Conservation (phyloP, 1,284 basidiomycete species). For the Sporisorium scitamineum region DNA sequence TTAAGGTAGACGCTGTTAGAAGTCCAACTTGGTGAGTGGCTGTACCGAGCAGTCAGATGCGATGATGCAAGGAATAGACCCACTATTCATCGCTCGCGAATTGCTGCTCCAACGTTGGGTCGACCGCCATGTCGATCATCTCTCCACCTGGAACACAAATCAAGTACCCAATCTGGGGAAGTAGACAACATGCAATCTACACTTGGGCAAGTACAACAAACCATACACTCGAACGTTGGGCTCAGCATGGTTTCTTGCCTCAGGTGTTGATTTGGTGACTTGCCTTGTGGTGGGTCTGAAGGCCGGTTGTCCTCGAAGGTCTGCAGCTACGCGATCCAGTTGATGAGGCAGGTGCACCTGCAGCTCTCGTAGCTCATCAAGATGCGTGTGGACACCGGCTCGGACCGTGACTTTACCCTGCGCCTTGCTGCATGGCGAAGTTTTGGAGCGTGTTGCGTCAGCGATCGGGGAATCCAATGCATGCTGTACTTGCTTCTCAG, state of each 20-base stretch:
- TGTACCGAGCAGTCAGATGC: neutral
- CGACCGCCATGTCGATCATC: slow-evolving; percentile 18
- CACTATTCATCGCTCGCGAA: slow-evolving; percentile 35
- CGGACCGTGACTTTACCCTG: slow-evolving; percentile 24
- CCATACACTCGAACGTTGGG: neutral
- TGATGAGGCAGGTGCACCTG: slow-evolving; percentile 11
- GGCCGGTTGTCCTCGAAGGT: slow-evolving; percentile 24
- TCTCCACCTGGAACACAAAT: slow-evolving; percentile 35
- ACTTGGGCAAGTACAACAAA: neutral
- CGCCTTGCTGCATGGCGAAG: slow-evolving; percentile 18
- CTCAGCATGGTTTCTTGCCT: neutral
- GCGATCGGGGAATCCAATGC: neutral
- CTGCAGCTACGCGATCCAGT: slow-evolving; percentile 26
- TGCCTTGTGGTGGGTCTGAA: slow-evolving; percentile 19
- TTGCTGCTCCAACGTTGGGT: slow-evolving; percentile 28
- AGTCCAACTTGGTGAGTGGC: neutral
- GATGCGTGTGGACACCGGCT: slow-evolving; percentile 34
- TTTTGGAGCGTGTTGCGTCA: neutral
- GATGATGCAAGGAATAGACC: neutral
- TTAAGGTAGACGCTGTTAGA: slow-evolving; percentile 43
- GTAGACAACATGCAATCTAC: slow-evolving; percentile 40
- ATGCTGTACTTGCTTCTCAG: neutral
- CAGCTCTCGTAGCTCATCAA: slow-evolving; percentile 30
- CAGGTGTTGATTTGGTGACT: slow-evolving; percentile 2
- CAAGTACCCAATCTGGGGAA: slow-evolving; percentile 56